Evolutionary conservation across 805 yeast genomes (phyloP).

Genomic region (Wickerhamomyces mucosus): DNA sequence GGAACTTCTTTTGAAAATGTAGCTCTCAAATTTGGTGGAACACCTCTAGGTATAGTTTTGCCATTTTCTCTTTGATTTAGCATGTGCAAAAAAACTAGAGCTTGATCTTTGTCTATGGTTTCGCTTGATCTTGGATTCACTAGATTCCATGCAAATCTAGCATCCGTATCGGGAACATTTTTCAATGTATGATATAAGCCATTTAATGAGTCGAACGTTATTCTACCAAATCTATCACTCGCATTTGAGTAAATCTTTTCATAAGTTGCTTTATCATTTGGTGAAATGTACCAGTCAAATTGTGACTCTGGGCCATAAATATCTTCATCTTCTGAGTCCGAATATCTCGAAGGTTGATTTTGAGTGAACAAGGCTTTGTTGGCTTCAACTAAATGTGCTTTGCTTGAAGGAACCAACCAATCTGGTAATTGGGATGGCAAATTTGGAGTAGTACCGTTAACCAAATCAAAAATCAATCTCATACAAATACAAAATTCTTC

Average conservation of each 20-base stretch:
- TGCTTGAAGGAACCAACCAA: slow-evolving; percentile 89
- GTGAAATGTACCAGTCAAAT: slow-evolving; percentile 96
- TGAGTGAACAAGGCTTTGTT: slow-evolving; percentile 41
- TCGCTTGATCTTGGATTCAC: slow-evolving; percentile 85
- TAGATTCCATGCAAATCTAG: slow-evolving; percentile 87
- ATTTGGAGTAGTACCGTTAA: slow-evolving; percentile 54
- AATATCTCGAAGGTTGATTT: slow-evolving; percentile 21
- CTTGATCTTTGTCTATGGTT: slow-evolving; percentile 90
- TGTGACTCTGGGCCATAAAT: slow-evolving; percentile 16
- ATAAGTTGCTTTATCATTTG: slow-evolving; percentile 71
- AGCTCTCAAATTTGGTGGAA: slow-evolving; percentile 88
- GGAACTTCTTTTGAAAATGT: slow-evolving; percentile 83
- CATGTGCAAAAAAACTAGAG: slow-evolving; percentile 80
- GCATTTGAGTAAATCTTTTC: slow-evolving; percentile 68
- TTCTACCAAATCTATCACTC: slow-evolving; percentile 71
- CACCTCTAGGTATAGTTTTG: slow-evolving; percentile 80
- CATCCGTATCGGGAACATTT: slow-evolving; percentile 74
- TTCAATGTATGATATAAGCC: slow-evolving; percentile 59
- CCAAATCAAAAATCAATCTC: slow-evolving; percentile 87
- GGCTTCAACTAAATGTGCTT: slow-evolving; percentile 78
- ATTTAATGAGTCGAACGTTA: slow-evolving; percentile 60
- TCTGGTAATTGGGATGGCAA: slow-evolving; percentile 74
- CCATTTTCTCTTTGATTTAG: slow-evolving; percentile 83
- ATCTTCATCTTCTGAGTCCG: slow-evolving; percentile 51
- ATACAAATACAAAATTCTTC: slow-evolving; percentile 97